Conservation (phyloP, 2,329 filamentous ascomycete species). For the Botrytis hyacinthi region DNA sequence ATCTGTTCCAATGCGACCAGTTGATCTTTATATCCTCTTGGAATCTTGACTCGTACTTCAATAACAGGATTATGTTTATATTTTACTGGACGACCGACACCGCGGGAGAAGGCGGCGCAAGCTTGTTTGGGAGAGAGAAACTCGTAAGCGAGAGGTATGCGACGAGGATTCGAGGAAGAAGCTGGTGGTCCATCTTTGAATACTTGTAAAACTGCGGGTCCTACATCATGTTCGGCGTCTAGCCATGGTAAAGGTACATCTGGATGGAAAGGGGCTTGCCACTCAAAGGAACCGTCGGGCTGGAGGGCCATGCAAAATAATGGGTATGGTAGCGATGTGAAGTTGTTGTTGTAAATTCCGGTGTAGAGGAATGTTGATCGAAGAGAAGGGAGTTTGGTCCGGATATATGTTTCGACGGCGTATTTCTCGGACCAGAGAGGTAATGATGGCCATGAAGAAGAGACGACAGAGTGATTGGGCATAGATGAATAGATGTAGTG, state of each 20-base stretch:
- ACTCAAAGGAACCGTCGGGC: slow-evolving; percentile 79
- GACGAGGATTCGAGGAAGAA: slow-evolving; percentile 55
- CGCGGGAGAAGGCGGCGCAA: slow-evolving; percentile 75
- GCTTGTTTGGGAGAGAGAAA: slow-evolving; percentile 80
- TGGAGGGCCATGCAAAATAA: slow-evolving; percentile 93
- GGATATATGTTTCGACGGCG: slow-evolving; percentile 86
- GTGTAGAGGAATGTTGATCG: slow-evolving; percentile 91
- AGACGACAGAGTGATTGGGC: slow-evolving; percentile 86
- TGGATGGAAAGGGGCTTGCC: slow-evolving; percentile 92
- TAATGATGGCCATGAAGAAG: slow-evolving; percentile 66
- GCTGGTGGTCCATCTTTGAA: slow-evolving; percentile 88
- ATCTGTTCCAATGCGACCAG: slow-evolving; percentile 67
- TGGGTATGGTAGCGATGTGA: slow-evolving; percentile 87
- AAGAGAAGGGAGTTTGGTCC: slow-evolving; percentile 58
- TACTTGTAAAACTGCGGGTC: slow-evolving; percentile 85
- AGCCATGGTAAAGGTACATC: slow-evolving; percentile 89
- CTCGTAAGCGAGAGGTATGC: slow-evolving; percentile 88
- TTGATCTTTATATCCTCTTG: slow-evolving; percentile 83
- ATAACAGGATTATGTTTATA: slow-evolving; percentile 74
- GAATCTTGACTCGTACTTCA: slow-evolving; percentile 81
- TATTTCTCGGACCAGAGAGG: slow-evolving; percentile 93
- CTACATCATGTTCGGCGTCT: slow-evolving; percentile 94
- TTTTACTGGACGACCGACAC: slow-evolving; percentile 71
- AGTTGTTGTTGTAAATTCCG: slow-evolving; percentile 99
- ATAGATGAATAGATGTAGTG: slow-evolving; percentile 97